Base-by-base conservation (phyloP, 805 yeast species). In the Wickerhamomyces silvicola region DNA sequence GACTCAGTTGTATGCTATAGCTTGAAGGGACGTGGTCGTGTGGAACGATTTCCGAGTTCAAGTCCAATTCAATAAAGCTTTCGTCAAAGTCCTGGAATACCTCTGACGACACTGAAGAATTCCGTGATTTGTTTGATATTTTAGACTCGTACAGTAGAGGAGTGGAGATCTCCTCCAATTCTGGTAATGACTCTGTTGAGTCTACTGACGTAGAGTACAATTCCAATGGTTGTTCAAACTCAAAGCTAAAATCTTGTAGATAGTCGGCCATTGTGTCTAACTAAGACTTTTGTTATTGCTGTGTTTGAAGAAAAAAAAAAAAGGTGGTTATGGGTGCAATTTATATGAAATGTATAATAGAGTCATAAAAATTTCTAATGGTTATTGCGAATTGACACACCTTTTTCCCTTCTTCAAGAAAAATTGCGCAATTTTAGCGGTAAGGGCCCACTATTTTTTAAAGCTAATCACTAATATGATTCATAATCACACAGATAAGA, bases 141-240 rank as follows among this genome's bases (percentile, higher is more conserved):
- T 31, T 41, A 11, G 53, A 46, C 24, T 50, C 50, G 37, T 50
- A 50, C 17, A 50, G 33, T 12, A 50, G 36, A 4, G 55, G 55
- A 12, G 53, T 46, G 13, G 36, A 31, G 7, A 39, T 42, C 27
- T 46, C 52, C 12, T 34, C 33, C 2, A 40, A n/a, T 7, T 46
- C 45, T 5, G 40, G 30, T 9, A 45, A 18, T 6, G 52, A 41
- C 5, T 28, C 32, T n/a, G 43, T 30, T n/a, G 49, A 43, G 15
- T 29, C 41, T 14, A 42, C 23, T 3, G 52, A 47, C 24, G 38
- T 30, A 4, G 50, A 39, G 36, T 46, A 44, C n/a, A 35, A 15
- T 2, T 36, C 30, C 13, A 30, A 22, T 19, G 27, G 29, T 10
- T 35, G 35, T 20, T 28, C 30, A 12, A 27, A 27, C 10, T 27